phyloP scores from a whole-genome alignment of 2,329 filamentous ascomycete species.

The Aspergillus terreus region DNA sequence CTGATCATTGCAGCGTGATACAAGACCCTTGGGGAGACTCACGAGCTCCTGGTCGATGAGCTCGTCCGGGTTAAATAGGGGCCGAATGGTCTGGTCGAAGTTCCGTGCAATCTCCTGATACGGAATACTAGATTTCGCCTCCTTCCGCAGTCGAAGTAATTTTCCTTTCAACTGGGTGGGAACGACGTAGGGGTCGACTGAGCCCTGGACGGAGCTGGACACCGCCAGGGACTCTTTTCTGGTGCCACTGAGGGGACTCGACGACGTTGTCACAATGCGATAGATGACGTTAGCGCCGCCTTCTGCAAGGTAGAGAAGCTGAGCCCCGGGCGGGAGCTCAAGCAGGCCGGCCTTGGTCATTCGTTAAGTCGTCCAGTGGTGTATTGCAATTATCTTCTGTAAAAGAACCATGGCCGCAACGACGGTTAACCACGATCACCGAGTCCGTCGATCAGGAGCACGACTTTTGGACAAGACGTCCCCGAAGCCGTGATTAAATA shows the following conservation, averaged over 20 bases:
- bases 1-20: constrained; percentile 52
- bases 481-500: constrained; percentile 7
- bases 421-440: constrained; percentile 5
- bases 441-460: constrained; percentile 3
- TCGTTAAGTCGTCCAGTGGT: constrained; percentile 16
- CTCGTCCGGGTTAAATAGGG: constrained; percentile 53
- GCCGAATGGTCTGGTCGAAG: constrained; percentile 44
- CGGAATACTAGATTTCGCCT: constrained; percentile 47
- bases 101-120: constrained; percentile 47
- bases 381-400: constrained; percentile 5
- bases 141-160: constrained; percentile 61
- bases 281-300: constrained; percentile 77
- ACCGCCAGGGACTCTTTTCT: constrained; percentile 22
- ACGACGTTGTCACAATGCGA: constrained; percentile 47
- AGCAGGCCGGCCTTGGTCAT: constrained; percentile 32
- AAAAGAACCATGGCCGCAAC: constrained; percentile 17
- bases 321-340: constrained; percentile 33
- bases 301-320: constrained; percentile 55
- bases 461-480: background rate
- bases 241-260: constrained; percentile 19
- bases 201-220: constrained; percentile 12
- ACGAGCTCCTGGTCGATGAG: constrained; percentile 57
- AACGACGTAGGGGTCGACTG: constrained; percentile 14
- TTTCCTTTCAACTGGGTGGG: constrained; percentile 39
- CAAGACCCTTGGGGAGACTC: constrained; percentile 40